Evolutionary conservation across 768 basidiomycete genomes (phyloP).

Genomic region (Tricholoma sp.): DNA sequence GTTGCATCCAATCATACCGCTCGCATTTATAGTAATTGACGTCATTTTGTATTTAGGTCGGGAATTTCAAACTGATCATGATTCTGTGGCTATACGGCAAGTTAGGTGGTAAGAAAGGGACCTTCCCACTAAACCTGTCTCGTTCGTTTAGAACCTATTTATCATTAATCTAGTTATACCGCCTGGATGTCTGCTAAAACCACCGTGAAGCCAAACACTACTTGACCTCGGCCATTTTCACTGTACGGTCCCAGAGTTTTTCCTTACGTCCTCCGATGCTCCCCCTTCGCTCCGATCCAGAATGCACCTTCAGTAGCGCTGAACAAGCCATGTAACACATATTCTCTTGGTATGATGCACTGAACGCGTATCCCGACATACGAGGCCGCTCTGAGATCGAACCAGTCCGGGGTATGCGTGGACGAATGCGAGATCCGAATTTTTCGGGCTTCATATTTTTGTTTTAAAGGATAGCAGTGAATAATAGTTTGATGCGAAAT

Average conservation of each 20-base stretch:
- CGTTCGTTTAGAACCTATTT: too few species aligned
- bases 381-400: conserved; percentile 17
- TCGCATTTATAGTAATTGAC: too few species aligned
- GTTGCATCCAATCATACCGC: too few species aligned
- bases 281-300: conserved; percentile 4
- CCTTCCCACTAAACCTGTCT: too few species aligned
- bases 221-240: conserved; percentile 5
- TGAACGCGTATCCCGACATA: conserved; percentile 16
- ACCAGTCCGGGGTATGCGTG: conserved; percentile 40
- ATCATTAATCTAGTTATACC: too few species aligned
- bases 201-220: too few species aligned
- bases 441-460: conserved; percentile 33
- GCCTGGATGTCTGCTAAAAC: too few species aligned
- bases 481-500: neutral
- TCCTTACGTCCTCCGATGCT: conserved; percentile 14
- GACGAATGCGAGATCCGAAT: conserved; percentile 38
- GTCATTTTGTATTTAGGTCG: too few species aligned
- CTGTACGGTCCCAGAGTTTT: conserved; percentile 17
- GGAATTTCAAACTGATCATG: too few species aligned
- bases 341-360: conserved; percentile 20
- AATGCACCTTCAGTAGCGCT: conserved; percentile 18
- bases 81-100: too few species aligned
- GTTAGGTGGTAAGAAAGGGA: too few species aligned
- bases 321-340: conserved; percentile 26
- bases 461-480: neutral